A percentile compares a stretch with the other conserved stretches of the same genome.
phyloP scores from a whole-genome alignment of 2,329 filamentous ascomycete species.

The Talaromyces sp. region DNA sequence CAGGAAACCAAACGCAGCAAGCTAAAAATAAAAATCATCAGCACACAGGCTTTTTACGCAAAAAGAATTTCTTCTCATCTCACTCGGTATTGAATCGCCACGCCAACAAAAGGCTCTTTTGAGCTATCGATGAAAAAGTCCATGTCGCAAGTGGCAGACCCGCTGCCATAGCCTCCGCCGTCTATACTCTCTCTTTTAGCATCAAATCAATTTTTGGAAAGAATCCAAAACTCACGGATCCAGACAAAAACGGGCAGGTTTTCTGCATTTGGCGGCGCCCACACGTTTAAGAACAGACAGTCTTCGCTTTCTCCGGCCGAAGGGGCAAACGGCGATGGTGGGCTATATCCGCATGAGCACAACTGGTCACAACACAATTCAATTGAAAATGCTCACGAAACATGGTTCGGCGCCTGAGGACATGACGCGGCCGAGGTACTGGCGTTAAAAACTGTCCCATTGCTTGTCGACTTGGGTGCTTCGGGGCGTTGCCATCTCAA shows the following conservation, averaged over 20 bases:
- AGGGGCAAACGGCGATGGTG: neutral
- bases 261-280: conserved; percentile 18
- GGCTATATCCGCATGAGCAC: neutral
- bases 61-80: conserved; percentile 1
- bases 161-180: conserved; percentile 31
- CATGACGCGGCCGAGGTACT: conserved; percentile 22
- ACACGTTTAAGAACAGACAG: conserved; percentile 32
- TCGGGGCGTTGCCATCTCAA: conserved; percentile 26
- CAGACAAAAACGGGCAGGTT: conserved; percentile 28
- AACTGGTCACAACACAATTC: conserved; percentile 15
- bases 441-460: conserved; percentile 17
- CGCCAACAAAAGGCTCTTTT: conserved; percentile 41
- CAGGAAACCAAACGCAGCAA: conserved; percentile 38
- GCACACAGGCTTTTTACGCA: neutral
- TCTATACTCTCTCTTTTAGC: conserved; percentile 9
- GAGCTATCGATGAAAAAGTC: conserved; percentile 40
- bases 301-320: conserved; percentile 15
- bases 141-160: conserved; percentile 31
- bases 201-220: neutral
- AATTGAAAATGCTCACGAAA: conserved; percentile 6
- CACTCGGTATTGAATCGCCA: conserved; percentile 47
- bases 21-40: neutral
- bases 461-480: conserved; percentile 14
- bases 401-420: conserved; percentile 20
- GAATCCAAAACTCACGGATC: conserved; percentile 15